Percentiles rank a stretch among this genome's conserved stretches.
Conservation (phyloP, 768 basidiomycete genomes). For the Amanita phalloides region DNA sequence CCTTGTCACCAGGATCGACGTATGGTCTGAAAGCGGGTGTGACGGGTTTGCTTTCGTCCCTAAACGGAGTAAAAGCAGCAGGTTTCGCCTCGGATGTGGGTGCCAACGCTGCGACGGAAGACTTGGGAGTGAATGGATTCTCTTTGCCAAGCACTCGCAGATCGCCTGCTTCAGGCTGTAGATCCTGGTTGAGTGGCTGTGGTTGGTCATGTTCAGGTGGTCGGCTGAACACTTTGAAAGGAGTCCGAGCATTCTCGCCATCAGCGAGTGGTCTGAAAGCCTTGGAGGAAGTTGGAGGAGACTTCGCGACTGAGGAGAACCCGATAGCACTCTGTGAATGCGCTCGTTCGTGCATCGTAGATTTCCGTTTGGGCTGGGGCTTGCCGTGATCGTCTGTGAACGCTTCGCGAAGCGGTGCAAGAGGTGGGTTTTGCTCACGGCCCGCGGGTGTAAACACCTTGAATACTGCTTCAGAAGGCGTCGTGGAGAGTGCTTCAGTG, state of each 20-base stretch:
- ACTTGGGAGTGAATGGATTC: slow-evolving; percentile 37
- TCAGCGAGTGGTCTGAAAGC: slow-evolving; percentile 31
- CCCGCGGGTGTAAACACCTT: slow-evolving; percentile 58
- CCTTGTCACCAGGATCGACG: slow-evolving; percentile 14
- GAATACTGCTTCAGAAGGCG: slow-evolving; percentile 33
- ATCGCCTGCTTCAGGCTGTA: not conserved
- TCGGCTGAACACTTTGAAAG: slow-evolving; percentile 64
- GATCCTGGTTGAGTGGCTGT: slow-evolving; percentile 12
- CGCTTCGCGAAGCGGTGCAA: slow-evolving; percentile 31
- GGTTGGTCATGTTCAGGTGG: slow-evolving; percentile 37
- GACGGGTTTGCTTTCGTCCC: slow-evolving; percentile 11
- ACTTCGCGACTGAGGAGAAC: slow-evolving; percentile 10
- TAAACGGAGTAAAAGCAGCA: slow-evolving; percentile 27
- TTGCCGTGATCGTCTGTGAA: slow-evolving; percentile 35
- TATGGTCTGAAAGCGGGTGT: slow-evolving; percentile 19
- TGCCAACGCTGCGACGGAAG: slow-evolving; percentile 23
- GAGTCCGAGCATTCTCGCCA: slow-evolving; percentile 29
- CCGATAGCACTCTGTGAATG: slow-evolving; percentile 27
- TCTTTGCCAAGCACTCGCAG: slow-evolving; percentile 10
- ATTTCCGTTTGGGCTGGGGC: slow-evolving; percentile 24
- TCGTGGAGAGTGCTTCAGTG: slow-evolving; percentile 20
- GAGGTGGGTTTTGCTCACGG: slow-evolving; percentile 21
- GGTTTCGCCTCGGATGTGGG: slow-evolving; percentile 22
- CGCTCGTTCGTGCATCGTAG: slow-evolving; percentile 29
- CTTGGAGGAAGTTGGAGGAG: slow-evolving; percentile 7